Base-by-base conservation (phyloP, 768 basidiomycete species). In the Asterophora parasitica region DNA sequence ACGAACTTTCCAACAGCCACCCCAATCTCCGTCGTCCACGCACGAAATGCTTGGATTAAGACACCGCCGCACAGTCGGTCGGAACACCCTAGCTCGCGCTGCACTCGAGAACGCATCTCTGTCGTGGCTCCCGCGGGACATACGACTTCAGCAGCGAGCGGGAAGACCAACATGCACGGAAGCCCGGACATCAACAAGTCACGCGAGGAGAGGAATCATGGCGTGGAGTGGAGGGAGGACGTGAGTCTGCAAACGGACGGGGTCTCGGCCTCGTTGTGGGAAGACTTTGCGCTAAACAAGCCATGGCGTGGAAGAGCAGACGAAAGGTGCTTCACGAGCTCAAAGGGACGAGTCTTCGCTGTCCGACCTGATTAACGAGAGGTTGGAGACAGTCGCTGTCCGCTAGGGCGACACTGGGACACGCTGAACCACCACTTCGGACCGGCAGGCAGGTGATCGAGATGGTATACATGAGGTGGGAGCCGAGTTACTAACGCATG, bases 21-120 rank as follows among this genome's bases (percentile, higher is more conserved):
- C 40, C 49, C 37, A 33, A 41, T 44, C 23, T 52, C 45, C 51
- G 42, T 49, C 36, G 12, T 43, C 3, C 49, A 38, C 49, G 46
- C 30, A 44, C 27, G 32, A 27, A 37, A 49, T 46, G 19, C 20
- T 35, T 5, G 28, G 34, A 30, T 35, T 42, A 27, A 52, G 40
- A 30, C 36, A 42, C 48, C 32, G 11, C 12, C 32, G 31, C 31
- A 43, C 53, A 55, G 56, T 58, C 52, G 41, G 31, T 48, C 49
- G 44, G 44, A 16, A 39, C 38, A 33, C 40, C 50, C 43, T 19
- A 35, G 38, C 37, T 48, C 57, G 37, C 48, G 19, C 60, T 63
- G 68, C 61, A 64, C 67, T 71, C 72, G 77, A 80, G 79, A 75
- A 71, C 75, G 61, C 77, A 73, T 75, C 78, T 78, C 77, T 79